Base-by-base conservation (phyloP, 2,329 filamentous ascomycete species). In the Zymoseptoria passerinii region DNA sequence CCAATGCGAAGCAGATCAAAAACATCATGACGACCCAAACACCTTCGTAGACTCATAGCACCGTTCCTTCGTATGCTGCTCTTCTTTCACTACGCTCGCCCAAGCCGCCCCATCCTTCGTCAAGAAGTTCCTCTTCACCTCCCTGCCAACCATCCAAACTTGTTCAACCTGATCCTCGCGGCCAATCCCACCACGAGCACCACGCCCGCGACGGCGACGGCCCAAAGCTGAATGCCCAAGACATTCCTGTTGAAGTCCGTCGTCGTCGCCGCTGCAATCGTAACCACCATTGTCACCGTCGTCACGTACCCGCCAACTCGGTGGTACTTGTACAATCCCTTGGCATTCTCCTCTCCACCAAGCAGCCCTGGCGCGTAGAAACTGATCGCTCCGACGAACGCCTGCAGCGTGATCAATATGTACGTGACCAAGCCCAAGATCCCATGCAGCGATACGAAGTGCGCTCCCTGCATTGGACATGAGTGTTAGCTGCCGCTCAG, bases 281-380 rank as follows among this genome's bases (percentile, higher is more conserved):
- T 94, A 8, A 83, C 84, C 61, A 95, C 75, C 61, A 92, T 79
- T 66, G 95, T 68, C 54, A 86, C 69, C 56, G 92, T 75, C 59
- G 92, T 76, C 7, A 84, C 64, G 71, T 99, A 97, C 1, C 92
- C 94, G 20, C 80, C 81, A 56, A 82, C 75, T 28, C 92, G 84
- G 73, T 97, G 94, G 68, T 92, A 96, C 75, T 95, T 96, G 80
- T 92, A 97, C 49, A 96, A 73, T 23, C 79, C 79, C 80, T 92
- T 95, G 19, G 91, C 92, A 2, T 84, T 85, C 27, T 89, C 85
- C 62, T 87, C 84, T 57, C 89, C 85, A 4, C 92, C 92, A 67
- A 92, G 95, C 1, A 95, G 67, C 0, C 71, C 70, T 0, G 92
- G 92, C 2, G 83, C 77, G 59, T 84, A 90, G 78, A 87, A 96